Conservation (phyloP, 495 filamentous ascomycete species). For the Penicillium herquei region DNA sequence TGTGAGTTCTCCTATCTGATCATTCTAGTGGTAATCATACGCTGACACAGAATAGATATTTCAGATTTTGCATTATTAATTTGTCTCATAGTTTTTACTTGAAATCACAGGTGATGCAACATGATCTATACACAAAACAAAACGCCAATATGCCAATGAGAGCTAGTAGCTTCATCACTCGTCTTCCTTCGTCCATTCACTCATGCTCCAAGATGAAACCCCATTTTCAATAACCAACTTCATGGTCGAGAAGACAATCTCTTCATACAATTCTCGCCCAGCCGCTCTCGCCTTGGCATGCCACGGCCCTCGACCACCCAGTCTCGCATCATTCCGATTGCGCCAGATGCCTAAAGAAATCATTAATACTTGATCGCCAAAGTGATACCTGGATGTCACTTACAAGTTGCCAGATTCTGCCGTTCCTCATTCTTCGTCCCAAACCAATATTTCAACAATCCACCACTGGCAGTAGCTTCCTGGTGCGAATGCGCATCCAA, state of each 20-base stretch:
- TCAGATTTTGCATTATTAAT: too few species aligned
- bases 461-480: constrained; percentile 74
- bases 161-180: background rate
- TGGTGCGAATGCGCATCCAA: constrained; percentile 74
- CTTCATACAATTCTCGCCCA: constrained; percentile 42
- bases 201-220: constrained; percentile 56
- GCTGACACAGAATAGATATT: too few species aligned
- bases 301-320: constrained; percentile 62
- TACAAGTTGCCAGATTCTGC: constrained; percentile 73
- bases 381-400: constrained; percentile 9
- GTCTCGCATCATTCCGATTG: constrained; percentile 63
- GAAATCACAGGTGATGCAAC: too few species aligned
- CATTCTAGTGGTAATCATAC: too few species aligned
- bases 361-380: background rate
- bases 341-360: constrained; percentile 61
- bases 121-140: too few species aligned
- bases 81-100: too few species aligned
- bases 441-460: constrained; percentile 92
- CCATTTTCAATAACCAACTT: constrained; percentile 58
- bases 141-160: too few species aligned
- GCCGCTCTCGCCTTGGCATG: constrained; percentile 43
- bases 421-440: constrained; percentile 61
- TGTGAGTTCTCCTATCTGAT: too few species aligned
- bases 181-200: constrained; percentile 48
- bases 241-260: constrained; percentile 60